Evolutionary conservation across 805 yeast genomes (phyloP), one percentile per base, ranked within the genome.

Genomic region (Pichia occidentalis): DNA sequence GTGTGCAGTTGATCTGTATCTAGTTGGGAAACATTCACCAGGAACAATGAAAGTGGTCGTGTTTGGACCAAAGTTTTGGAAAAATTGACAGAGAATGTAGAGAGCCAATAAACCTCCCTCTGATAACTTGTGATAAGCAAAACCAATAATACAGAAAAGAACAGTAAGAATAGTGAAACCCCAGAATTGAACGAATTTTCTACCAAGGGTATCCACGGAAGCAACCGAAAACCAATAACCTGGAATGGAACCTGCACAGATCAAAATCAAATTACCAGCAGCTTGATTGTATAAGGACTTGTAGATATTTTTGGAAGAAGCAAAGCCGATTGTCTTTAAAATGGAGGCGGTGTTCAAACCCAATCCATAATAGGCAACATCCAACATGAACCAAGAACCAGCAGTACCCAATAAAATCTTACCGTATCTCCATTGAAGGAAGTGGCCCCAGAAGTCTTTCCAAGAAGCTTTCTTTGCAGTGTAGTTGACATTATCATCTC

Each of bases 191-290:
- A 86, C 67, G 47, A 87, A 77, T 64, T 81, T 85, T 72, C 96
- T 79, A 53, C 96, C 96, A 50, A 86, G 52, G 26, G 65, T 70
- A 64, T 86, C 96, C 44, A 86, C 59, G 32, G 90, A 79, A 36
- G 86, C 86, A 51, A 80, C 85, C 23, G 90, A 60, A 44, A 71
- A 67, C 95, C 95, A 86, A 67, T 86, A 86, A 57, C 96, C 96
- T 53, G 95, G 95, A 63, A 86, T 75, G 32, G 92, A 74, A 71
- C 97, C 96, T 40, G 97, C 97, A 73, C 95, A 85, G 47, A 86
- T 77, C 60, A 86, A 73, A 65, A 86, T 86, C 70, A 86, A 73
- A 66, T 86, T 86, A 77, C 96, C 96, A 42, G 87, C 95, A 59
- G 90, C 84, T 44, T 81, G 61, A 62, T 86, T 75, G 69, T 78